phyloP scores from a whole-genome alignment of 176 grass and related monocot genomes.

The Musa itinerans region DNA sequence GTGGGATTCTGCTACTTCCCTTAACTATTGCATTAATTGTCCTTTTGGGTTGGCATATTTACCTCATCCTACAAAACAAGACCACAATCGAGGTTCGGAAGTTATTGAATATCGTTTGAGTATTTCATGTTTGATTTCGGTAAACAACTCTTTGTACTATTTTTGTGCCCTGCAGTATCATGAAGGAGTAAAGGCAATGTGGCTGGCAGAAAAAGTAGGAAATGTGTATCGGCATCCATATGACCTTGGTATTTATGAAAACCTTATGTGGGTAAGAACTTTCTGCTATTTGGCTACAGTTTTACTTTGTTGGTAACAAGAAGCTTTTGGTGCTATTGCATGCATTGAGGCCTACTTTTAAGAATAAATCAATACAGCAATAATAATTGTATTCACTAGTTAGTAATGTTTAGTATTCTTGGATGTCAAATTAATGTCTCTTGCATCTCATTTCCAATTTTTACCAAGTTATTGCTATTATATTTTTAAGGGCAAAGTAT shows the following conservation, averaged over 20 bases:
- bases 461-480: not conserved
- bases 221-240: conserved; percentile 87
- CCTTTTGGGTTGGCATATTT: conserved; percentile 86
- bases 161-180: conserved; percentile 53
- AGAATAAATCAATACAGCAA: not conserved
- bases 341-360: not conserved
- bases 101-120: not conserved
- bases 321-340: not conserved
- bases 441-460: not conserved
- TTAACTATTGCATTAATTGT: conserved; percentile 52
- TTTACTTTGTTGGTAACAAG: not conserved
- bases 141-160: not conserved
- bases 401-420: not conserved
- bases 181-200: conserved; percentile 90
- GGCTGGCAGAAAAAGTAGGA: conserved; percentile 80
- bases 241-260: conserved; percentile 72
- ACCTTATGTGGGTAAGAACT: conserved; percentile 63
- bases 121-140: not conserved
- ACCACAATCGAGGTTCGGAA: conserved; percentile 81
- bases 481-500: not conserved
- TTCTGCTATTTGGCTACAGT: not conserved
- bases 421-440: not conserved
- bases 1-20: conserved; percentile 52
- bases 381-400: not conserved
- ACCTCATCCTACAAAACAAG: conserved; percentile 94